Base-by-base conservation (phyloP, 345 rosid species). In the Citrus australasica region DNA sequence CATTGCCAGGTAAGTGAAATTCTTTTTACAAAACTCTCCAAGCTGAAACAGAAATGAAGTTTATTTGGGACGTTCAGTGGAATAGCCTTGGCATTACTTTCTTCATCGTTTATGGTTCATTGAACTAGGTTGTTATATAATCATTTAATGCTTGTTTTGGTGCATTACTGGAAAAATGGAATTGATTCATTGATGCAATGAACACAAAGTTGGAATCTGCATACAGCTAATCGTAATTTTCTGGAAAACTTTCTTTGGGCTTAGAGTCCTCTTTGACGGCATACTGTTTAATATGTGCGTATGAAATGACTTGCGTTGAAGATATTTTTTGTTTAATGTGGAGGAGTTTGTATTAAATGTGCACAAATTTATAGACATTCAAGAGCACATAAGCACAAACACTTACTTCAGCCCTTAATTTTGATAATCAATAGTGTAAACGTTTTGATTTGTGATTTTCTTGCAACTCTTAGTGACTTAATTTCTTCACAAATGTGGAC, bases 1-100 rank as follows among this genome's bases (percentile, higher is more conserved):
- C 59, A 76, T 59, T 95, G 98, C 82, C 88, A 70, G 88, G 99
- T 92, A 32, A 40, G 81, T 84, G 32, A 69, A 30, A 19, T 24
- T 48, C 58, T 64, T 28, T 75, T 76, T 56, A 67, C 21, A 19
- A 4, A 21, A 37, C n/a, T 62, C 68, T 75, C 27, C 27, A 24
- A 25, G 19, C 55, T 24, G n/a, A 59, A n/a, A 59, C 40, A 73
- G 33, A 19, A 24, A 8, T 13, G 40, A 73, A 58, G 25, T 42
- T 42, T 37, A 25, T 37, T 37, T 38, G 60, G 67, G 66, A 13
- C 37, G 25, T 60, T 60, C 33, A 55, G 4, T 60, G 13, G 30
- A n/a, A 56, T 35, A 19, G n/a, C 30, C 38, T 71, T 11, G 48
- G n/a, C 13, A n/a, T 33, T 72, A 33, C n/a, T 35, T 35, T 55